Evolutionary conservation across 768 basidiomycete species (phyloP).

Genomic region (Termitomyces sp.): DNA sequence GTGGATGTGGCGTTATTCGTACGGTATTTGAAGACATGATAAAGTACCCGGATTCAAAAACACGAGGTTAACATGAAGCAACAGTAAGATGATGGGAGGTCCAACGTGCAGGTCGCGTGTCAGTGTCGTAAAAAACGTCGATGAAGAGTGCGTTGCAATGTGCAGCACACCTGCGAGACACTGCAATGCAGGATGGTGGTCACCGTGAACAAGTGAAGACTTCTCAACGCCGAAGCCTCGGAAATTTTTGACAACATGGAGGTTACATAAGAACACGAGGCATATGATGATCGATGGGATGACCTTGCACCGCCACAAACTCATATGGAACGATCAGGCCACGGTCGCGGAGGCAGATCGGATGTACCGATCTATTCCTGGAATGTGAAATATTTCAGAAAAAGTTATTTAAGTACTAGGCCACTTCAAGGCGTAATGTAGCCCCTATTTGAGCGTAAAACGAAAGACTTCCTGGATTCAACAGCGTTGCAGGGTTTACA

Average conservation of each 20-base stretch:
- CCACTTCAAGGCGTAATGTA: constrained; percentile 40
- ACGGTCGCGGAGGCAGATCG: constrained; percentile 8
- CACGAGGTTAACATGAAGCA: constrained; percentile 45
- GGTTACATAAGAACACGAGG: constrained; percentile 8
- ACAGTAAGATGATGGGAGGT: constrained; percentile 8
- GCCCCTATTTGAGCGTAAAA: constrained; percentile 55
- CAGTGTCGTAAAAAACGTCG: constrained; percentile 9
- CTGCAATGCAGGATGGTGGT: background rate
- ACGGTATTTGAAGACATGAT: constrained; percentile 35
- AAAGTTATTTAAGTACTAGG: constrained; percentile 4
- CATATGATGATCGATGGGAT: background rate
- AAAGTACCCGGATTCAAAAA: constrained; percentile 28
- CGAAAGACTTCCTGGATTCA: constrained; percentile 66
- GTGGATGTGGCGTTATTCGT: constrained; percentile 18
- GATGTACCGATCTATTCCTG: background rate
- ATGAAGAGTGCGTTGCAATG: constrained; percentile 1
- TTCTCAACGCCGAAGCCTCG: background rate
- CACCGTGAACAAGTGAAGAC: background rate
- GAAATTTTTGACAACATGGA: constrained; percentile 4
- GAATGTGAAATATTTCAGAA: background rate
- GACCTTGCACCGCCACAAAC: constrained; percentile 12
- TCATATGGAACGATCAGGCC: constrained; percentile 1
- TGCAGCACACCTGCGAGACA: background rate
- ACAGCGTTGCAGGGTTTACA: constrained; percentile 67
- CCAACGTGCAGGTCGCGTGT: constrained; percentile 6